Base-by-base conservation (phyloP, 257 asterid species). In the Penstemon barbatus region DNA sequence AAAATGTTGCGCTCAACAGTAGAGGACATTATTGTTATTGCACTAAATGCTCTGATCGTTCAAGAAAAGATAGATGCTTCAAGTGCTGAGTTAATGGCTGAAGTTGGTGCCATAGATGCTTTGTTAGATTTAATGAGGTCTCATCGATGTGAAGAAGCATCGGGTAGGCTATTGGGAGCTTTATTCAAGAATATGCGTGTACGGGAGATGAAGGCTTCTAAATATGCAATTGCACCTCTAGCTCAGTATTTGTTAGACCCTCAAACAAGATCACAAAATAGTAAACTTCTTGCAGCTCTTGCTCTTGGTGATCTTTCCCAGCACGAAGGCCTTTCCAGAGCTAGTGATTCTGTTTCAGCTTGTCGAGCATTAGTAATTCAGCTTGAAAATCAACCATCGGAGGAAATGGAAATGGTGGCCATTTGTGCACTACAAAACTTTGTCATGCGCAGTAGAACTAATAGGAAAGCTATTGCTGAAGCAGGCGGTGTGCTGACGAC, bases 221-320 rank as follows among this genome's bases (percentile, higher is more conserved):
- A 87, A 50, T 81, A 88, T 48, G 96, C 97, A 51, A 85, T 91
- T 33, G 91, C 97, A 40, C 96, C 97, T 56, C 85, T 91, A 19
- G 86, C 97, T 52, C 97, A 91, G 54, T 88, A 91, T 74, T 75
- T 91, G 83, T 80, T 88, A 18, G 97, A 91, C 83, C 92, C 97
- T 52, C 96, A 85, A 80, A 88, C 97, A 72, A 82, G 61, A 74
- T 86, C 97, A 44, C 84, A 82, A 58, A 69, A 85, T 9, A 81
- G 88, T 69, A 84, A 74, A 83, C 92, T 91, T 80, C 83, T 91
- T 49, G 92, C 92, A 39, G 85, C 95, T 65, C 96, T 91, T 68
- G 85, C 92, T 67, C 96, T 91, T 63, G 95, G 97, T 45, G 87
- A 91, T 63, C 95, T 91, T 70, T 91, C 97, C 5, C 97, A 88